Conservation (phyloP, 2,329 filamentous ascomycete species). For the Exophiala calicioides region DNA sequence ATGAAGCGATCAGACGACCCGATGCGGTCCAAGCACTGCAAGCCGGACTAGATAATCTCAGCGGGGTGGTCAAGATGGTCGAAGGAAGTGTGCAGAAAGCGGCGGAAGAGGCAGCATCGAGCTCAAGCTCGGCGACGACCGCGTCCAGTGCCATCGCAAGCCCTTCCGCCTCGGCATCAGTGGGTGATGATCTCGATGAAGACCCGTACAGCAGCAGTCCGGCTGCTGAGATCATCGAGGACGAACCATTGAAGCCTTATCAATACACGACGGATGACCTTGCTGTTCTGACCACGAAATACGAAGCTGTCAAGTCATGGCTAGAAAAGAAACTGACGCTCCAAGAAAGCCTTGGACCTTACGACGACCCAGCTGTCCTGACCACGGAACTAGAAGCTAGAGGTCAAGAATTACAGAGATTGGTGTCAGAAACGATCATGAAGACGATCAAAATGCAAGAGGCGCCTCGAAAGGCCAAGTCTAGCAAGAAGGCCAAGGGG, state of each 20-base stretch:
- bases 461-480: slow-evolving; percentile 29
- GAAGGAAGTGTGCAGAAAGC: slow-evolving; percentile 73
- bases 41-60: slow-evolving; percentile 69
- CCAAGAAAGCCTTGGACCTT: slow-evolving; percentile 69
- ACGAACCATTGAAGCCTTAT: slow-evolving; percentile 47
- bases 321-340: slow-evolving; percentile 68
- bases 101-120: slow-evolving; percentile 58
- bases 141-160: slow-evolving; percentile 50
- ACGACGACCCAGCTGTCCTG: slow-evolving; percentile 74
- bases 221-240: slow-evolving; percentile 35
- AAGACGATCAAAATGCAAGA: slow-evolving; percentile 63
- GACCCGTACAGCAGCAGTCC: slow-evolving; percentile 51
- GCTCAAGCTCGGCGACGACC: slow-evolving; percentile 52
- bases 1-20: slow-evolving; percentile 72
- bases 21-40: slow-evolving; percentile 67
- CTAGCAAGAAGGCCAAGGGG: slow-evolving; percentile 35
- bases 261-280: slow-evolving; percentile 74
- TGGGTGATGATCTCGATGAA: slow-evolving; percentile 74
- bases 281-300: slow-evolving; percentile 61
- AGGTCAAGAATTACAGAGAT: slow-evolving; percentile 70
- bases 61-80: slow-evolving; percentile 69
- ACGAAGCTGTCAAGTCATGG: slow-evolving; percentile 69
- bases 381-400: slow-evolving; percentile 70
- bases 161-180: slow-evolving; percentile 45
- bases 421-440: slow-evolving; percentile 68